Evolutionary conservation across 2,329 filamentous ascomycete genomes (phyloP).

Genomic region (Mollisia scopiformis): DNA sequence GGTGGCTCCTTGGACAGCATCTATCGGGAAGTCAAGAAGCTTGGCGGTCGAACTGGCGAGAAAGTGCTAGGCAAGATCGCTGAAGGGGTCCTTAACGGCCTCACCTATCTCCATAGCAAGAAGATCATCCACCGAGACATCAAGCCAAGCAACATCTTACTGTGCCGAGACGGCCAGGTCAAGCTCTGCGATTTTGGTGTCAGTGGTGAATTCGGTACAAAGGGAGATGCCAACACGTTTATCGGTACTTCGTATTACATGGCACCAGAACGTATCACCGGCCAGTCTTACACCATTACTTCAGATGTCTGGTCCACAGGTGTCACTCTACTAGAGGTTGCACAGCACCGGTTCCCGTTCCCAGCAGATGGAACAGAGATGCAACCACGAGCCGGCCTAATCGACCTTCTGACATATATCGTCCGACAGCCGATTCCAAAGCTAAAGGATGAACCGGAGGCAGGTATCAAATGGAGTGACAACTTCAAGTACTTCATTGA

Average conservation of each 20-base stretch:
- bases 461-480: slow-evolving; percentile 90
- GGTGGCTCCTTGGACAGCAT: slow-evolving; percentile 95
- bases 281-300: slow-evolving; percentile 97
- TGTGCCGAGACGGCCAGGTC: slow-evolving; percentile 90
- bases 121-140: slow-evolving; percentile 99
- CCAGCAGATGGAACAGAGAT: slow-evolving; percentile 94
- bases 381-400: slow-evolving; percentile 89
- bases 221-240: slow-evolving; percentile 97
- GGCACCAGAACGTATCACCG: slow-evolving; percentile 97
- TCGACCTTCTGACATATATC: slow-evolving; percentile 96
- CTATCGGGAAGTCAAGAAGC: slow-evolving; percentile 94
- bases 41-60: slow-evolving; percentile 92
- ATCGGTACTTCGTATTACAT: slow-evolving; percentile 99
- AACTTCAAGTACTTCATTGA: slow-evolving; percentile 99
- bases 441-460: slow-evolving; percentile 90
- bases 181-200: slow-evolving; percentile 99
- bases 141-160: slow-evolving; percentile 95
- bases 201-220: slow-evolving; percentile 96
- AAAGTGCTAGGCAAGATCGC: slow-evolving; percentile 97
- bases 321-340: slow-evolving; percentile 97
- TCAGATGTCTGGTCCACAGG: slow-evolving; percentile 98
- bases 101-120: slow-evolving; percentile 92
- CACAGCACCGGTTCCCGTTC: slow-evolving; percentile 97
- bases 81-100: slow-evolving; percentile 88
- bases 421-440: slow-evolving; percentile 94